These are phyloP conservation scores for Wickerhamiella sergipiensis DNA, from an alignment of 805 yeast genomes.

Conservation along the genomic window DNA sequence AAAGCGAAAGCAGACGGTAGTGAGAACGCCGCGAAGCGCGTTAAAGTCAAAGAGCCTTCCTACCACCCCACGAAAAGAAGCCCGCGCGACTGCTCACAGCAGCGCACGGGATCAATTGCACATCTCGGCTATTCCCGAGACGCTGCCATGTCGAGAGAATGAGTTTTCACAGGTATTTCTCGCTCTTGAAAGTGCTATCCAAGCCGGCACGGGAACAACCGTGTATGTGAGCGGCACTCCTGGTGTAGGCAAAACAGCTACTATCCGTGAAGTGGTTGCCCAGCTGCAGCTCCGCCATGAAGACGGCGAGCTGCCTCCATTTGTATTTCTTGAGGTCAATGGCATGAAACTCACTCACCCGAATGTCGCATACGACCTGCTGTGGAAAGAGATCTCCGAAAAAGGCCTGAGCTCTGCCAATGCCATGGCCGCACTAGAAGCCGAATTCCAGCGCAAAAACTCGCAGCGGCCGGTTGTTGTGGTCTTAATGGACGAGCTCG, in stretches of 20 bases:
- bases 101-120: constrained; percentile 23
- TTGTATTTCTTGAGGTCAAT: constrained; percentile 75
- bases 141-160: constrained; percentile 75
- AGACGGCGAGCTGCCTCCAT: constrained; percentile 32
- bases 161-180: constrained; percentile 62
- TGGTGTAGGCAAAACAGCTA: constrained; percentile 94
- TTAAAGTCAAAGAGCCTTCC: constrained; percentile 4
- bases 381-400: constrained; percentile 61
- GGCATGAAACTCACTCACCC: constrained; percentile 79
- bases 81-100: constrained; percentile 14
- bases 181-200: constrained; percentile 57
- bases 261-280: constrained; percentile 71
- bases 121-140: constrained; percentile 28
- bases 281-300: constrained; percentile 38
- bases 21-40: not conserved
- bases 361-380: constrained; percentile 60
- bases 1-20: not conserved
- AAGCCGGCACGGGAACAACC: constrained; percentile 63
- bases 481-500: constrained; percentile 80
- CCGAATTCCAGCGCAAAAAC: constrained; percentile 38
- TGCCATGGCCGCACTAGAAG: constrained; percentile 56
- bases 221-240: constrained; percentile 93
- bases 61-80: constrained; percentile 5
- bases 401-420: constrained; percentile 48
- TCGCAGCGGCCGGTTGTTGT: constrained; percentile 41